A percentile compares a stretch with the other conserved stretches of the same genome.
Evolutionary conservation across 768 basidiomycete species (phyloP).

Genomic region (Boletus pseudopeckii): DNA sequence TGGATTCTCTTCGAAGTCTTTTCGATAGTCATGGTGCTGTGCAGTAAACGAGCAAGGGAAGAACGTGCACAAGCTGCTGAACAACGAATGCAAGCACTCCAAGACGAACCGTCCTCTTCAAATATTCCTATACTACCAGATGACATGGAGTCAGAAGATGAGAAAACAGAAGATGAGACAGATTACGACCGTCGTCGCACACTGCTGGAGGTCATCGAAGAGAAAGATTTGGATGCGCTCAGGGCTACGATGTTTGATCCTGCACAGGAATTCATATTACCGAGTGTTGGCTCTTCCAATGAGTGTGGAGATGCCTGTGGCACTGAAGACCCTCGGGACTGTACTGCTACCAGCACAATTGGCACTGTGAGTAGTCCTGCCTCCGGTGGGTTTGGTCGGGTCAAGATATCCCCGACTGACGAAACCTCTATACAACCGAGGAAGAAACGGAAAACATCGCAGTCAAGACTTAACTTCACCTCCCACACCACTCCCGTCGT

Average conservation of each 20-base stretch:
- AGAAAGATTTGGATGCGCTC: conserved; percentile 42
- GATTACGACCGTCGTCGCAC: conserved; percentile 49
- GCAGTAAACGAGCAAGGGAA: conserved; percentile 75
- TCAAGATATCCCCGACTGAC: background rate
- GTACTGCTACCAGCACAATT: background rate
- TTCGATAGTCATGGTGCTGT: background rate
- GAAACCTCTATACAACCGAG: conserved; percentile 2
- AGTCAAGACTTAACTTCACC: conserved; percentile 14
- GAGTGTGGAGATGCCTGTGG: conserved; percentile 1
- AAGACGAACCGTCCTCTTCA: conserved; percentile 25
- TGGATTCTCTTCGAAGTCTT: background rate
- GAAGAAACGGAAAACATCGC: conserved; percentile 21
- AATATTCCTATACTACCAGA: conserved; percentile 16
- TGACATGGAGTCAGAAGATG: conserved; percentile 36
- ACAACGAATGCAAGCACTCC: conserved; percentile 48
- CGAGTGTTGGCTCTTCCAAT: conserved; percentile 6
- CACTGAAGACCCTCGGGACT: background rate
- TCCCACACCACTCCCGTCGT: background rate
- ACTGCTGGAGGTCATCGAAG: conserved; percentile 46
- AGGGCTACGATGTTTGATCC: conserved; percentile 44
- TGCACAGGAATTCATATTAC: conserved; percentile 50
- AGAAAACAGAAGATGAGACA: conserved; percentile 44
- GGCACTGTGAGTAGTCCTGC: background rate
- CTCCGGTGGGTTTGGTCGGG: background rate
- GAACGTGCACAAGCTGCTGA: conserved; percentile 77